These are phyloP conservation scores for slime mould (Dictyostelium discoideum) DNA, from an alignment of 78 protist genomes.

Conservation along the genomic window DNA sequence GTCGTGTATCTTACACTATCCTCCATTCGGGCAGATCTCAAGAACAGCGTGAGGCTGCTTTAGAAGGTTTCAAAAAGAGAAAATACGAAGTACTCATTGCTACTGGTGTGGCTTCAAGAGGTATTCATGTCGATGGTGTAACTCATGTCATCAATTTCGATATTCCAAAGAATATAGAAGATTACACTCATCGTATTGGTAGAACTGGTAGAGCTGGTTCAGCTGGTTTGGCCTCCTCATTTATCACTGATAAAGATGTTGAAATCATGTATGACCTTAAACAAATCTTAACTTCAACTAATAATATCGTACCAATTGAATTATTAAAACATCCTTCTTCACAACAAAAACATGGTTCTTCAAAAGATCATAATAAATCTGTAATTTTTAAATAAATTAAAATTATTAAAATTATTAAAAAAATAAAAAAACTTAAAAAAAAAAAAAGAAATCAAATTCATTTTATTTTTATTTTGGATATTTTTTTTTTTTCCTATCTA, in stretches of 20 bases:
- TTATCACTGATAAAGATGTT: conserved; percentile 89
- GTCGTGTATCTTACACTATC: conserved; percentile 18
- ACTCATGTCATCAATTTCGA: conserved; percentile 96
- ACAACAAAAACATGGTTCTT: conserved; percentile 54
- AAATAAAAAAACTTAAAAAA: background rate
- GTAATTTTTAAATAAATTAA: conserved; percentile 55
- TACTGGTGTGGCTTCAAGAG: conserved; percentile 92
- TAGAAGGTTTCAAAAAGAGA: conserved; percentile 76
- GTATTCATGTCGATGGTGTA: conserved; percentile 95
- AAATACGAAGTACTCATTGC: conserved; percentile 81
- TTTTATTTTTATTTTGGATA: background rate
- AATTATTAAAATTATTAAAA: no score
- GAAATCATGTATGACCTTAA: conserved; percentile 88
- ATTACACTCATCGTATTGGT: conserved; percentile 95
- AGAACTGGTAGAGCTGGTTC: conserved; percentile 98
- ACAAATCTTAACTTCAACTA: conserved; percentile 59
- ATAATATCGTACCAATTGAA: conserved; percentile 73
- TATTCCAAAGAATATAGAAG: conserved; percentile 88
- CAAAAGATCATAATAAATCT: conserved; percentile 41
- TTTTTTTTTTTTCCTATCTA: no score
- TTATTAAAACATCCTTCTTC: conserved; percentile 65
- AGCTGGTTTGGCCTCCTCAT: conserved; percentile 91
- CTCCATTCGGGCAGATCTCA: conserved; percentile 86
- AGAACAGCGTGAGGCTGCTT: conserved; percentile 84
- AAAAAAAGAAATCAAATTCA: background rate